phyloP scores from a whole-genome alignment of 139 green algal species.

The Coelastrella sp. region DNA sequence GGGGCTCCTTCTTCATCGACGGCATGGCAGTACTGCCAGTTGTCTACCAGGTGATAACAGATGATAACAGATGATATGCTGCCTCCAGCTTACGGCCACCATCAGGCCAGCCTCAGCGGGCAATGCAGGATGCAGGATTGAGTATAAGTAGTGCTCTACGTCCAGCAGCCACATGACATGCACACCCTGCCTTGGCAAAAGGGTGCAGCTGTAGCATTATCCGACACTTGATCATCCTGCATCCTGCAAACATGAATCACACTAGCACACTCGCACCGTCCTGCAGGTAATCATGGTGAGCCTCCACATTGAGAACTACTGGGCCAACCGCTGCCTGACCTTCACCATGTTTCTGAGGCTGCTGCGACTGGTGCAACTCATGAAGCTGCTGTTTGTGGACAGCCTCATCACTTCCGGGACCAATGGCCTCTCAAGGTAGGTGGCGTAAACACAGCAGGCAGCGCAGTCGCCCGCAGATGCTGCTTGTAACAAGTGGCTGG shows the following conservation, averaged over 20 bases:
- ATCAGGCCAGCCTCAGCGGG: too few species aligned
- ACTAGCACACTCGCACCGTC: not conserved
- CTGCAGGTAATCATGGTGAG: slow-evolving; percentile 33
- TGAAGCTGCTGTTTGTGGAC: slow-evolving; percentile 43
- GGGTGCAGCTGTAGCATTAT: too few species aligned
- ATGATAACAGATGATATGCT: not conserved
- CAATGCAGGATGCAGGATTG: too few species aligned
- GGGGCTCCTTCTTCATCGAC: not conserved
- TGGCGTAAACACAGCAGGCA: not conserved
- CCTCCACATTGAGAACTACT: slow-evolving; percentile 23
- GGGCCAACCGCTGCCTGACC: slow-evolving; percentile 41
- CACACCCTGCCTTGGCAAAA: too few species aligned
- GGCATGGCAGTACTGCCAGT: slow-evolving; percentile 21
- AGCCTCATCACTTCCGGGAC: slow-evolving; percentile 19
- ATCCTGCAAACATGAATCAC: not conserved
- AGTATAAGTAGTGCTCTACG: too few species aligned
- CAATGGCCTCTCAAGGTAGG: slow-evolving; percentile 7
- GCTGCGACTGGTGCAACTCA: slow-evolving; percentile 31
- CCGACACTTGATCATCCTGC: not conserved
- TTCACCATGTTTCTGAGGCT: slow-evolving; percentile 45
- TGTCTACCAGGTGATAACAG: not conserved
- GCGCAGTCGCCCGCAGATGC: not conserved
- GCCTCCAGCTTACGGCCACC: too few species aligned
- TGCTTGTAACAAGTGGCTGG: not conserved
- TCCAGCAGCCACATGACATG: too few species aligned